Evolutionary conservation across 1,284 basidiomycete genomes (phyloP), one percentile per base, ranked within the genome.

Genomic region (Leccinum huronense): DNA sequence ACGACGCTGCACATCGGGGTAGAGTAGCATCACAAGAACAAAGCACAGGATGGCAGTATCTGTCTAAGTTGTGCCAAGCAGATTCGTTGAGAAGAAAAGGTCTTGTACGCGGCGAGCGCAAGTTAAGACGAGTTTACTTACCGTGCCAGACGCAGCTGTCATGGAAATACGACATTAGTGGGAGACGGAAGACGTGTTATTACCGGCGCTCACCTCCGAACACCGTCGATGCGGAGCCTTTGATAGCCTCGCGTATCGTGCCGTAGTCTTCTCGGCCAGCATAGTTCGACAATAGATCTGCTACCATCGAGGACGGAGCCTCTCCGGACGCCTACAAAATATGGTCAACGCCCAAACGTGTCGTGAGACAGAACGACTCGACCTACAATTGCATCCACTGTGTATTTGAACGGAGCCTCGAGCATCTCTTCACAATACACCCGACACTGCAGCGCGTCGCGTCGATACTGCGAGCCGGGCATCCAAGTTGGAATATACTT

Each of bases 401-500:
- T 57, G 31, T 61, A 42, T 30, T 63, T 55, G 36, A 61, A 63
- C 30, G 63, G 63, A 10, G 36, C 63, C 19, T 63, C 55, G 6
- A 57, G 51, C 63, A 62, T 63, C 40, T 63, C 55, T 31, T 63
- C 57, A 34, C 55, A 61, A 58, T 63, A 63, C 23, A 30, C 59
- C 45, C 30, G 45, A 8, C 63, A 63, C 38, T 57, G 63, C 19
- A 63, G 13, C 3, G 38, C 63, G 7, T 63, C 63, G 31, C 63
- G 63, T 54, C 59, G 57, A 34, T 54, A 51, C 23, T 42, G 55
- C 10, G 63, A 62, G 1, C 63, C 63, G 30, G 62, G 62, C 62
- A 63, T 34, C 62, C 62, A 63, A 5, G 63, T 63, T 10, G 63
- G 63, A 54, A 63, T 63, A 19, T 63, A 63, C 54, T 63, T 62